Percentiles rank a stretch among this genome's conserved stretches.
Conservation (phyloP, 768 basidiomycete species). For the Pleurotus cornucopiae region DNA sequence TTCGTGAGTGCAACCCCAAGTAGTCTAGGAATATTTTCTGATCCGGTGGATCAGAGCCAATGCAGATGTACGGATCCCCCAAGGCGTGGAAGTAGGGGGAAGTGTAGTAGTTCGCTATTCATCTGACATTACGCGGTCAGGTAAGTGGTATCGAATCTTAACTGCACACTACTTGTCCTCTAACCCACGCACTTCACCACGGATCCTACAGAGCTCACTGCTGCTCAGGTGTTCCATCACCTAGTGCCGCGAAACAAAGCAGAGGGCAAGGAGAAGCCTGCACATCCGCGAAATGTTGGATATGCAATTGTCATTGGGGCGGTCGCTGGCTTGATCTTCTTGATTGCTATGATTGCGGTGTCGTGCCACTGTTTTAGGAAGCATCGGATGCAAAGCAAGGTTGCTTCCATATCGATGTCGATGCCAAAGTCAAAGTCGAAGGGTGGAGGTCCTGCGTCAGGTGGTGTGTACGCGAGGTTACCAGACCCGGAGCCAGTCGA, state of each 20-base stretch:
- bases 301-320: conserved; percentile 4
- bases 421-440: not conserved
- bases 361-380: not conserved
- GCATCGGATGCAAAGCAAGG: not conserved
- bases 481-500: not conserved
- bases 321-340: not conserved
- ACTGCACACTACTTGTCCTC: not conserved
- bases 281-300: not conserved
- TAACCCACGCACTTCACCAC: not conserved
- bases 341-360: not conserved
- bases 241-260: not conserved
- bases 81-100: not conserved
- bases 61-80: not conserved
- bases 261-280: not conserved
- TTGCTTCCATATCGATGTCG: not conserved
- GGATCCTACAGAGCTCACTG: not conserved
- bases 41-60: not conserved
- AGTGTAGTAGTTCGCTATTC: not conserved
- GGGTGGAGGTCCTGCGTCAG: not conserved
- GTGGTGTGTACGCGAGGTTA: not conserved
- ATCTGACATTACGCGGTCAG: not conserved
- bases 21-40: not conserved
- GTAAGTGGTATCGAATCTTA: not conserved
- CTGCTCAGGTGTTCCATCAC: not conserved
- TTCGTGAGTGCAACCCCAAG: not conserved